A percentile compares a stretch with the other conserved stretches of the same genome.
These are phyloP conservation scores for Isoetes taiwanensis DNA, from an alignment of 75 land plant genomes.

Conservation along the genomic window DNA sequence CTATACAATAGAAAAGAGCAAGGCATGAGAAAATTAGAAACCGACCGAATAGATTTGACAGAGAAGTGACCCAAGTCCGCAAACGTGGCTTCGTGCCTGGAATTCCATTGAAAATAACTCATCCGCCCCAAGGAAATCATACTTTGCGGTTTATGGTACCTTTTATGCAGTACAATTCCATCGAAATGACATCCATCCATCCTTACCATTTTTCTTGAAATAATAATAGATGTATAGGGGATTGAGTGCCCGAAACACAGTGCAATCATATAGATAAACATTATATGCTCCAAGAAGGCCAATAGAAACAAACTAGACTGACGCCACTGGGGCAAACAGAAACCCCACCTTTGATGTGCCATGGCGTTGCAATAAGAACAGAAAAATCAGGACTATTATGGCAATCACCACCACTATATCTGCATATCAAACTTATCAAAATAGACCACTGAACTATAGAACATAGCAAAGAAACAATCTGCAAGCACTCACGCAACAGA, in stretches of 20 bases:
- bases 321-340: slow-evolving; percentile 1
- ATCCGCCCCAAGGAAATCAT: too few species aligned
- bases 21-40: too few species aligned
- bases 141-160: too few species aligned
- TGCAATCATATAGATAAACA: neutral
- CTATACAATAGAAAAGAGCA: too few species aligned
- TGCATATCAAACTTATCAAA: too few species aligned
- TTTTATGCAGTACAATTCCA: slow-evolving; percentile 1
- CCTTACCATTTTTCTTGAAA: neutral
- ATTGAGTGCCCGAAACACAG: neutral
- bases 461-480: too few species aligned
- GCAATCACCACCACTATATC: too few species aligned
- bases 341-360: slow-evolving; percentile 6
- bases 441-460: too few species aligned
- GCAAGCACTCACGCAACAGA: too few species aligned
- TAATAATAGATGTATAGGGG: neutral
- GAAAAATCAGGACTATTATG: neutral
- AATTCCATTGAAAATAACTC: neutral
- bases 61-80: slow-evolving; percentile 5
- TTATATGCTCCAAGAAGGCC: neutral
- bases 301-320: neutral
- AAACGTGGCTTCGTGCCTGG: slow-evolving; percentile 4
- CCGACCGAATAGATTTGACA: too few species aligned
- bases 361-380: neutral
- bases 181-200: neutral